Conservation (phyloP, 2,329 filamentous ascomycete genomes). For the Colletotrichum coccodes region DNA sequence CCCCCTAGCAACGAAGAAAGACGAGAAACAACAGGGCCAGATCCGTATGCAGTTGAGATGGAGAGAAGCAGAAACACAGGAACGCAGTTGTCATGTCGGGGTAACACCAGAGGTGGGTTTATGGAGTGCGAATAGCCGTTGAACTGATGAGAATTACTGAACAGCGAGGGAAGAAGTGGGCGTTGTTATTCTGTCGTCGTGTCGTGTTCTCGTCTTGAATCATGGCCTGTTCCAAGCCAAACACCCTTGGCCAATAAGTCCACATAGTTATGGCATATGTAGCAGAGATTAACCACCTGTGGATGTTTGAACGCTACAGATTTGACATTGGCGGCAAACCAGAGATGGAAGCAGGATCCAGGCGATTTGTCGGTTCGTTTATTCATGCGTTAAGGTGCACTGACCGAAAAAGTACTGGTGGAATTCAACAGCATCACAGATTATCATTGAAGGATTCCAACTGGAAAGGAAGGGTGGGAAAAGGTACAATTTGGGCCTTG, state of each 20-base stretch:
- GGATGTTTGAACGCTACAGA: neutral
- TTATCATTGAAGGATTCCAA: neutral
- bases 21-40: neutral
- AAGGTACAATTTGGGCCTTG: neutral
- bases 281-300: neutral
- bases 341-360: neutral
- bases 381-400: neutral
- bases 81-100: constrained; percentile 7
- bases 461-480: neutral
- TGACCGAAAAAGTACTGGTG: neutral
- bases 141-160: neutral
- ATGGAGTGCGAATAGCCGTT: constrained; percentile 3
- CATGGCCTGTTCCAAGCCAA: constrained; percentile 13
- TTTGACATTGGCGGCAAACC: neutral
- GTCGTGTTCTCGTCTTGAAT: neutral
- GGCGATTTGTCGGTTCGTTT: neutral
- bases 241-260: constrained; percentile 10
- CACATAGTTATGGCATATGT: neutral
- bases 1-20: neutral
- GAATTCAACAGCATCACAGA: neutral
- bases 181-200: neutral
- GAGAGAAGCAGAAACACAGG: neutral
- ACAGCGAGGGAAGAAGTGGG: neutral
- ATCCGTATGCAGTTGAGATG: neutral
- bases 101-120: constrained; percentile 16